Base-by-base conservation (phyloP, 352 stramenopile species). In the Pythium coloratum region DNA sequence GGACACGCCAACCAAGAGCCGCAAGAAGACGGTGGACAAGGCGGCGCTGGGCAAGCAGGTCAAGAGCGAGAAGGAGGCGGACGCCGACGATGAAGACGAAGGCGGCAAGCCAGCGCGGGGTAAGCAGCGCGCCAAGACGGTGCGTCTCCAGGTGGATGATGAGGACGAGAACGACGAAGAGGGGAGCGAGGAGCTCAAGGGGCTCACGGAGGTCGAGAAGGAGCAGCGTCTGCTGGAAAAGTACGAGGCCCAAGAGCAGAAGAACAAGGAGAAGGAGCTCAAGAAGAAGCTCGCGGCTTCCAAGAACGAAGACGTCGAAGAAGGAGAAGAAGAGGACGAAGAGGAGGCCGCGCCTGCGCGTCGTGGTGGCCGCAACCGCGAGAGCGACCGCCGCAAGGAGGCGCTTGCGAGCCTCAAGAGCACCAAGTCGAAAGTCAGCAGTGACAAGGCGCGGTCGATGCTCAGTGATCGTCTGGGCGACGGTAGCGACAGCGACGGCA, bases 171-270 rank as follows among this genome's bases (percentile, higher is more conserved):
- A 80, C 0, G 81, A 86, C 2, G 83, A 89, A 18, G 75, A 79
- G 20, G 67, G 72, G 32, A 82, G 88, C 62, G 73, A 76, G 5
- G 84, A 91, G 18, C 68, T 93, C 33, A 80, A 85, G 67, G 87
- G 87, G 8, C 75, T 95, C 3, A 95, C 86, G 1, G 87, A 95
- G 64, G 85, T 95, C 18, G 87, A 95, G 71, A 95, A 95, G 67
- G 87, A 95, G 71, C 86, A 93, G 73, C 81, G 85, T 0, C 73
- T 95, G 47, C 69, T 95, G 49, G 87, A 95, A 67, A 92, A 91
- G 51, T 95, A 95, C 58, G 87, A 95, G 69, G 85, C 85, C 10
- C 80, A 92, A 18, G 84, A 92, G 61, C 81, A 92, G 55, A 86
- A 87, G 33, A 91, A 78, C 61, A 95, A 95, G 69, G 85, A 95